Conservation (phyloP, 352 stramenopile species). For the Thraustochytrium striatum region DNA sequence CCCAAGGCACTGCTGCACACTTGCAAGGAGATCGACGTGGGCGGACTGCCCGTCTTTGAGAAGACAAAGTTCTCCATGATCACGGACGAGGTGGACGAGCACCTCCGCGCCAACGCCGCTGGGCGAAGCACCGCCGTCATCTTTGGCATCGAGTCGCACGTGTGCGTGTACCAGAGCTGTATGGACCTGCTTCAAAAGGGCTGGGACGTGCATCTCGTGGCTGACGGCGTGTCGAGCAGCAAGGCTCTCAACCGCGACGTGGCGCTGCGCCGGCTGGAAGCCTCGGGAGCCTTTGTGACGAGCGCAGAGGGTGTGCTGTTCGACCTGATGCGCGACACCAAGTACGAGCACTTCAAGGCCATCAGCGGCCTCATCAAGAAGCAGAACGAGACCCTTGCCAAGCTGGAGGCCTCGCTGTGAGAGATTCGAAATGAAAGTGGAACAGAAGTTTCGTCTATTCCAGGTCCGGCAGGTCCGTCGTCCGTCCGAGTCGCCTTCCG, state of each 20-base stretch:
- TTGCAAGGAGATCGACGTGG: slow-evolving; percentile 56
- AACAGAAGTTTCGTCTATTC: slow-evolving; percentile 47
- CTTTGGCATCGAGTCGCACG: slow-evolving; percentile 93
- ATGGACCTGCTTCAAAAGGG: slow-evolving; percentile 85
- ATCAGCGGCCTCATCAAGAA: slow-evolving; percentile 90
- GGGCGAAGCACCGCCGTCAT: slow-evolving; percentile 78
- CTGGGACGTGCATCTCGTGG: slow-evolving; percentile 93
- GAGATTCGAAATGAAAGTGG: background rate
- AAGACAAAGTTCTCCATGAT: slow-evolving; percentile 98
- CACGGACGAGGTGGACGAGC: slow-evolving; percentile 74
- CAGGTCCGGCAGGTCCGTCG: slow-evolving; percentile 60
- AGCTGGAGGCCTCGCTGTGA: slow-evolving; percentile 18
- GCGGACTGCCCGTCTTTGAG: slow-evolving; percentile 75
- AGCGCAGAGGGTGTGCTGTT: slow-evolving; percentile 91
- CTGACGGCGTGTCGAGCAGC: slow-evolving; percentile 86
- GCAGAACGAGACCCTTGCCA: slow-evolving; percentile 62
- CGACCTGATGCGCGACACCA: slow-evolving; percentile 83
- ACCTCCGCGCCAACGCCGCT: slow-evolving; percentile 37
- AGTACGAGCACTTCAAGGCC: slow-evolving; percentile 83
- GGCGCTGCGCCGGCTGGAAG: slow-evolving; percentile 84
- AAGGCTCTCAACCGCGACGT: slow-evolving; percentile 80
- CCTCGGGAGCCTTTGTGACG: slow-evolving; percentile 87
- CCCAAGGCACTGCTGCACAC: slow-evolving; percentile 55
- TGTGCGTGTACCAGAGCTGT: slow-evolving; percentile 90
- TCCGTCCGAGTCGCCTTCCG: slow-evolving; percentile 30